phyloP scores from a whole-genome alignment of 1,284 basidiomycete genomes.

The Pyrrhoderma noxium region DNA sequence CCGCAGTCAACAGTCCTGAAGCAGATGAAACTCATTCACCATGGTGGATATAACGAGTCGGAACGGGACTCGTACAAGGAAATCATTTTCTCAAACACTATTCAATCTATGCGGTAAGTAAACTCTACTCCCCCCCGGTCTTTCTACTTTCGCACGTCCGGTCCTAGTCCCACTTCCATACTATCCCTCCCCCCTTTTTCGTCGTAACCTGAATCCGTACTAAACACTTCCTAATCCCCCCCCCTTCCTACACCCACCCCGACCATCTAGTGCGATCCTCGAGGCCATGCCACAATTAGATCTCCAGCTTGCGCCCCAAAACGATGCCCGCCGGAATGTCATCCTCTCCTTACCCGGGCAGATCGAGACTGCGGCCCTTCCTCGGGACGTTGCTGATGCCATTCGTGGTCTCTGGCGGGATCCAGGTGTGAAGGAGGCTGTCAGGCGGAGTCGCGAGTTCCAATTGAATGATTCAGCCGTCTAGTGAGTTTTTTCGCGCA shows the following conservation, averaged over 20 bases:
- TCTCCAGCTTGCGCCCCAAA: conserved; percentile 54
- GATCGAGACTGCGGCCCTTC: conserved; percentile 78
- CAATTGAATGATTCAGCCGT: conserved; percentile 95
- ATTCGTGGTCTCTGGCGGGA: conserved; percentile 87
- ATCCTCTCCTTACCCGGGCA: conserved; percentile 81
- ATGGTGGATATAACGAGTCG: conserved; percentile 83
- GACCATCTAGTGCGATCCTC: conserved; percentile 63
- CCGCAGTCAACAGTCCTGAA: conserved; percentile 84
- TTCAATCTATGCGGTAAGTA: conserved; percentile 87
- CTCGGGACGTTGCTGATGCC: conserved; percentile 74
- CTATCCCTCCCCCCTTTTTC: too few species aligned
- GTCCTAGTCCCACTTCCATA: too few species aligned
- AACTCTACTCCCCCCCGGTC: conserved; percentile 5
- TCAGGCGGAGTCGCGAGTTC: conserved; percentile 83
- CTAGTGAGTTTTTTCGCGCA: conserved; percentile 43
- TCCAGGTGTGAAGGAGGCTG: conserved; percentile 77
- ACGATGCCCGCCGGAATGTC: conserved; percentile 70
- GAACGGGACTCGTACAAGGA: conserved; percentile 96
- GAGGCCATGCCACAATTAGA: conserved; percentile 82
- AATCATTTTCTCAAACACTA: conserved; percentile 94
- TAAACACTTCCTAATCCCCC: too few species aligned
- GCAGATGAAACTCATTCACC: conserved; percentile 95
- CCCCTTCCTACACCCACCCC: too few species aligned
- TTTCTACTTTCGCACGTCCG: conserved; percentile 2
- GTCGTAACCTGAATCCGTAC: too few species aligned